These are phyloP conservation scores for Candida nitratophila DNA, from an alignment of 805 yeast species.

Conservation along the genomic window DNA sequence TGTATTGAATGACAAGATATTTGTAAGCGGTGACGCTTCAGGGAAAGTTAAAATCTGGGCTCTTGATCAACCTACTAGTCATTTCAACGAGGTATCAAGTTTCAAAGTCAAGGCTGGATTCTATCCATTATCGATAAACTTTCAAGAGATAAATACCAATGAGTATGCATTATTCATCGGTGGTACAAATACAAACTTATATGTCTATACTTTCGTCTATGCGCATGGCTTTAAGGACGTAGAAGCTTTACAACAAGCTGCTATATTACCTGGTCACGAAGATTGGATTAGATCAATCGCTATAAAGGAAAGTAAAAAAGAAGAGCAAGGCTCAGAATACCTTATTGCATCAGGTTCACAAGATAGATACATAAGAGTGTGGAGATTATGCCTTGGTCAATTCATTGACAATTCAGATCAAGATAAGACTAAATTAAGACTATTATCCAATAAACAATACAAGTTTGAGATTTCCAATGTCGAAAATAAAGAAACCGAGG, in stretches of 20 bases:
- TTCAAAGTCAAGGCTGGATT: conserved; percentile 39
- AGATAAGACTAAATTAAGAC: conserved; percentile 41
- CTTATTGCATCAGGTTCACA: conserved; percentile 87
- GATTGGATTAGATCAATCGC: conserved; percentile 86
- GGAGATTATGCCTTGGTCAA: conserved; percentile 65
- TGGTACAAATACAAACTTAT: conserved; percentile 54
- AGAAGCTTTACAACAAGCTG: conserved; percentile 28
- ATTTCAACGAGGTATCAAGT: conserved; percentile 21
- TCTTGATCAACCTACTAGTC: conserved; percentile 11
- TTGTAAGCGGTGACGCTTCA: conserved; percentile 58
- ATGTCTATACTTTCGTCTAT: conserved; percentile 41
- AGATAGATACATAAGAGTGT: conserved; percentile 84
- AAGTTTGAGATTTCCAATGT: conserved; percentile 47
- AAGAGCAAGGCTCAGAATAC: conserved; percentile 36
- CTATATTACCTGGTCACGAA: conserved; percentile 81
- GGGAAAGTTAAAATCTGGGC: conserved; percentile 53
- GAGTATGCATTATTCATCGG: conserved; percentile 58
- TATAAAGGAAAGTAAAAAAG: conserved; percentile 33
- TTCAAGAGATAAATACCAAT: conserved; percentile 23
- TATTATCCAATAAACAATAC: conserved; percentile 68
- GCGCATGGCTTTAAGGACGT: conserved; percentile 7
- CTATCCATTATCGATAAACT: conserved; percentile 36
- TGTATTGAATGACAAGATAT: conserved; percentile 28
- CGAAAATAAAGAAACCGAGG: too few relatives aligned
- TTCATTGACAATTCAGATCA: conserved; percentile 51